These are phyloP conservation scores for Aspergillus aculeatinus DNA, from an alignment of 2,329 filamentous ascomycete genomes.

Conservation along the genomic window DNA sequence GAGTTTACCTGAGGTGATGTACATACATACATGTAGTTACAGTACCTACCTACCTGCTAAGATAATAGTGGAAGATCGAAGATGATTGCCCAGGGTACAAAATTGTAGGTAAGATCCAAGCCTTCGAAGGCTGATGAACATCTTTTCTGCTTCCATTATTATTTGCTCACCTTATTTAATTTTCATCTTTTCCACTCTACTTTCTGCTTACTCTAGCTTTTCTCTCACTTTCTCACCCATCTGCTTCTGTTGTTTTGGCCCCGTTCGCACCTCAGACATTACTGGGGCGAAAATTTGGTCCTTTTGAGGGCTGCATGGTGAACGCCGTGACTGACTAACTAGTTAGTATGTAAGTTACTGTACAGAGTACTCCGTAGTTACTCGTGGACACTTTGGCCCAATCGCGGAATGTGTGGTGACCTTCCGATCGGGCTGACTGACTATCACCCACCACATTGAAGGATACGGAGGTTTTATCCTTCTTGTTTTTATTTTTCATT, in stretches of 20 bases:
- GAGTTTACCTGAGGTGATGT: no score
- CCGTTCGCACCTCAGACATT: conserved; percentile 14
- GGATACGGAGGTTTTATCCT: not conserved
- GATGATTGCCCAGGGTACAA: no score
- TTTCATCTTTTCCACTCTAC: no score
- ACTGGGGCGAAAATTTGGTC: conserved; percentile 14
- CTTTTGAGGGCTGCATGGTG: conserved; percentile 11
- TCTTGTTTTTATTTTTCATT: not conserved
- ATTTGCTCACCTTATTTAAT: no score
- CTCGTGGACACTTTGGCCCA: conserved; percentile 14
- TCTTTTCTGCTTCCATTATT: no score
- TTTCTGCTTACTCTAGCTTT: no score
- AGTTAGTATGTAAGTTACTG: not conserved
- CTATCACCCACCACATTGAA: conserved; percentile 10
- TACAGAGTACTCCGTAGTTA: not conserved
- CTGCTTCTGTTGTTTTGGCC: not conserved
- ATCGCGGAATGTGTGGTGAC: conserved; percentile 18
- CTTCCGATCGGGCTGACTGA: conserved; percentile 22
- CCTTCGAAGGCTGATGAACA: no score
- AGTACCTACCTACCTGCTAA: no score
- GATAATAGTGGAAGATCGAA: no score
- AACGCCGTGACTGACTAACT: conserved; percentile 6
- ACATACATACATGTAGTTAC: no score
- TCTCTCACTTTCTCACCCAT: not conserved
- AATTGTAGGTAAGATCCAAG: no score